A percentile compares a stretch with the other conserved stretches of the same genome.
These are phyloP conservation scores for Fusarium pseudocircinatum DNA, from an alignment of 2,329 filamentous ascomycete genomes.

Conservation along the genomic window DNA sequence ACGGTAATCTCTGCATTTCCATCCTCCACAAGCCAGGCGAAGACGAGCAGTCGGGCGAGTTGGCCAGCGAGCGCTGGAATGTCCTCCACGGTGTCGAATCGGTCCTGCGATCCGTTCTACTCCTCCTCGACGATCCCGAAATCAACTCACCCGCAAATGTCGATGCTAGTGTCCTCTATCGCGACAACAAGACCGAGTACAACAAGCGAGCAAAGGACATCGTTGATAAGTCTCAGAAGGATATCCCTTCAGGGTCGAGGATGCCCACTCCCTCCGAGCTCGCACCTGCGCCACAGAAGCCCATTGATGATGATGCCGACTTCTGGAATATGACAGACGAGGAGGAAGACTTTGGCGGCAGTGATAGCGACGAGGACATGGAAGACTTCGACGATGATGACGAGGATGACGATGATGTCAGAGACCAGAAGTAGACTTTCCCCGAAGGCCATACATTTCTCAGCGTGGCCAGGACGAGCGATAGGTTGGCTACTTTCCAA, in stretches of 20 bases:
- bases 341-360: constrained; percentile 81
- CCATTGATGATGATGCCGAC: constrained; percentile 74
- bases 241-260: constrained; percentile 80
- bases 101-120: constrained; percentile 89
- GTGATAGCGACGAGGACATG: constrained; percentile 72
- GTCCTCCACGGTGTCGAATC: constrained; percentile 94
- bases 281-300: constrained; percentile 67
- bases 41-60: constrained; percentile 90
- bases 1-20: constrained; percentile 93
- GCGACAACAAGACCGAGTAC: constrained; percentile 77
- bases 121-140: constrained; percentile 92
- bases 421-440: constrained; percentile 38
- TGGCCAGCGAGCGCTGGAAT: constrained; percentile 91
- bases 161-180: constrained; percentile 86
- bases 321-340: constrained; percentile 84
- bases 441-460: neutral
- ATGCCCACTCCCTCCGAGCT: constrained; percentile 82
- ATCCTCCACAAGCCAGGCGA: constrained; percentile 94
- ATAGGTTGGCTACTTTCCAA: neutral
- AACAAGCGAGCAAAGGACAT: constrained; percentile 74
- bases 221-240: constrained; percentile 77
- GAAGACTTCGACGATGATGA: constrained; percentile 69
- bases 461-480: neutral
- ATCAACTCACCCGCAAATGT: constrained; percentile 95
- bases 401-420: constrained; percentile 63